Evolutionary conservation across 2,329 filamentous ascomycete species (phyloP).

Genomic region (Neonectria sp.): DNA sequence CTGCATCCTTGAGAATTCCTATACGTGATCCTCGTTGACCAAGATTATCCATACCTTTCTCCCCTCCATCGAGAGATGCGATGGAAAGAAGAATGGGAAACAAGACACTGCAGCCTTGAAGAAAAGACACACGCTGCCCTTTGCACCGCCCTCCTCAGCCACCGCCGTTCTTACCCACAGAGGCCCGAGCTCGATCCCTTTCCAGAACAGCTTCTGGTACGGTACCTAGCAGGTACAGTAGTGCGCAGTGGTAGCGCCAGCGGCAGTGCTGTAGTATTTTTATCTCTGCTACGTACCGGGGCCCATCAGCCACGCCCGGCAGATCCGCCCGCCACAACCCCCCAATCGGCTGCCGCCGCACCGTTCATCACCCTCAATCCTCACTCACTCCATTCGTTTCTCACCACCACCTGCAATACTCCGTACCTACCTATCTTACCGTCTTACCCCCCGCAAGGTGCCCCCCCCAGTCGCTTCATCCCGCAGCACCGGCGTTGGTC

Average conservation of each 20-base stretch:
- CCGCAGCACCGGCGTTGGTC: conserved; percentile 7
- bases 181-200: not conserved
- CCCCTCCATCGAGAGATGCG: not conserved
- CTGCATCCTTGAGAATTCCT: not conserved
- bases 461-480: not conserved
- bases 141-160: not conserved
- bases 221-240: not conserved
- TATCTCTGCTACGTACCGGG: not conserved
- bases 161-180: not conserved
- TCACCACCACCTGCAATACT: conserved; percentile 13
- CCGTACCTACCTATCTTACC: not conserved
- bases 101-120: not conserved
- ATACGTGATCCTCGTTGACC: not conserved
- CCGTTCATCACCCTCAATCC: conserved; percentile 11
- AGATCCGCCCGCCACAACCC: conserved; percentile 18
- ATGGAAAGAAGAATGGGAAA: not conserved
- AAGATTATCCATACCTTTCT: not conserved
- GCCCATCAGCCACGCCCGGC: conserved; percentile 21
- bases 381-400: conserved; percentile 7
- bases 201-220: not conserved
- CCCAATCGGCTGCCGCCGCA: conserved; percentile 13
- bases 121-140: too few species aligned
- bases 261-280: conserved; percentile 13
- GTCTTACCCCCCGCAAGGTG: not conserved
- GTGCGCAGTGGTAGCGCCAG: conserved; percentile 3